phyloP scores from a whole-genome alignment of 257 asterid genomes.

The Lycium ferocissimum region DNA sequence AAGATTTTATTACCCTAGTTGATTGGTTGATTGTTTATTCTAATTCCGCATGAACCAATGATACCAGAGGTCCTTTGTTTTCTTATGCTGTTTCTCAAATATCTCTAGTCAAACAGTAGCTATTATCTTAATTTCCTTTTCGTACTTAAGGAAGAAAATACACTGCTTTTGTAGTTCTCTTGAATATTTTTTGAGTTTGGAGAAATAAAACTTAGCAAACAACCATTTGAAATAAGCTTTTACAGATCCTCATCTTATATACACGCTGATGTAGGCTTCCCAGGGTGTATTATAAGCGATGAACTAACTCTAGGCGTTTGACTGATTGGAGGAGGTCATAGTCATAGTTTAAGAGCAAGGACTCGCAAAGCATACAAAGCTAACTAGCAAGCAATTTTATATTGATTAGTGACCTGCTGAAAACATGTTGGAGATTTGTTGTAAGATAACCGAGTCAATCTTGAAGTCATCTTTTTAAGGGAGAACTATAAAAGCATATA shows the following conservation, averaged over 20 bases:
- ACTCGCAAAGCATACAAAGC: not conserved
- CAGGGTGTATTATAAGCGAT: not conserved
- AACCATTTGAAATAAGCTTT: not conserved
- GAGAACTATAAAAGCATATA: too few species aligned
- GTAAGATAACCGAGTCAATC: not conserved
- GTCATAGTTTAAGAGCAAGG: not conserved
- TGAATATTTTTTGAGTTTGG: not conserved
- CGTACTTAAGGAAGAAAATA: not conserved
- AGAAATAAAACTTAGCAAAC: not conserved
- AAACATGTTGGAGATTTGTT: not conserved
- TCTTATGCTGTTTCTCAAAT: constrained; percentile 13
- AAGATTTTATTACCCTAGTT: not conserved
- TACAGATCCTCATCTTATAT: not conserved
- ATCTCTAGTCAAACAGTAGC: not conserved
- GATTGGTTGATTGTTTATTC: not conserved
- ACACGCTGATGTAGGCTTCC: not conserved
- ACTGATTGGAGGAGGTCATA: not conserved
- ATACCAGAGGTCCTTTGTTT: constrained; percentile 2
- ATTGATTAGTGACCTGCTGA: not conserved
- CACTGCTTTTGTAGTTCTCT: not conserved
- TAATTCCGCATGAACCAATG: not conserved
- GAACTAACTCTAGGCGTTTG: not conserved
- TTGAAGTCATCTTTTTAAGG: not conserved
- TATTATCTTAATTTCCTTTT: not conserved
- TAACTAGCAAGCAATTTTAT: not conserved